phyloP scores from a whole-genome alignment of 495 filamentous ascomycete genomes.

The Daldinia vernicosa region DNA sequence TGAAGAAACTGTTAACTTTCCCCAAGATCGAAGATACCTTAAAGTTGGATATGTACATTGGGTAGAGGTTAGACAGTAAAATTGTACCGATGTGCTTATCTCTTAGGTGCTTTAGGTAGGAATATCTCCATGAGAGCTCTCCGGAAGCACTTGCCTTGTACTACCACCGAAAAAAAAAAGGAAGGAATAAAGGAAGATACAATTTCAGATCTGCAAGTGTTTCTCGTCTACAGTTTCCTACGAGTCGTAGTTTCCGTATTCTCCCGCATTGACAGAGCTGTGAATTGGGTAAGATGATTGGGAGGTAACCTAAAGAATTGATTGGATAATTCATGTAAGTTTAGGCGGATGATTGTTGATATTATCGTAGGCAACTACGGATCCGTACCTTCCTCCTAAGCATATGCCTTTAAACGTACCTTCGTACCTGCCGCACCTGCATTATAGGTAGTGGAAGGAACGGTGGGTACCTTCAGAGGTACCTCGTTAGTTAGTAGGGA shows the following conservation, averaged over 20 bases:
- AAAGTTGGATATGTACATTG: background rate
- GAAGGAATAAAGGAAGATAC: slow-evolving; percentile 2
- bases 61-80: background rate
- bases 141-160: background rate
- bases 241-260: background rate
- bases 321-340: background rate
- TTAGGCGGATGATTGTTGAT: background rate
- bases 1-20: background rate
- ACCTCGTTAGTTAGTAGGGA: background rate
- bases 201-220: background rate
- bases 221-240: background rate
- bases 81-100: background rate
- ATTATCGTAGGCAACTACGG: background rate
- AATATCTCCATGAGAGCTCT: background rate
- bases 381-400: background rate
- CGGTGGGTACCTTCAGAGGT: background rate
- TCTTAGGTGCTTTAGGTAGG: background rate
- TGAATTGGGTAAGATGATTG: slow-evolving; percentile 1
- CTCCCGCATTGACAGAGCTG: background rate
- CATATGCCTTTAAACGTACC: background rate
- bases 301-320: background rate
- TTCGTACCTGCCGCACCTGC: background rate
- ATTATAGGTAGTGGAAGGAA: too few species aligned
- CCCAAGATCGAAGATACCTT: background rate
- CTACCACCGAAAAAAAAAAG: background rate